A percentile compares a stretch with the other conserved stretches of the same genome.
Conservation (phyloP, 108 stramenopile species). For the Skeletonema grethae region DNA sequence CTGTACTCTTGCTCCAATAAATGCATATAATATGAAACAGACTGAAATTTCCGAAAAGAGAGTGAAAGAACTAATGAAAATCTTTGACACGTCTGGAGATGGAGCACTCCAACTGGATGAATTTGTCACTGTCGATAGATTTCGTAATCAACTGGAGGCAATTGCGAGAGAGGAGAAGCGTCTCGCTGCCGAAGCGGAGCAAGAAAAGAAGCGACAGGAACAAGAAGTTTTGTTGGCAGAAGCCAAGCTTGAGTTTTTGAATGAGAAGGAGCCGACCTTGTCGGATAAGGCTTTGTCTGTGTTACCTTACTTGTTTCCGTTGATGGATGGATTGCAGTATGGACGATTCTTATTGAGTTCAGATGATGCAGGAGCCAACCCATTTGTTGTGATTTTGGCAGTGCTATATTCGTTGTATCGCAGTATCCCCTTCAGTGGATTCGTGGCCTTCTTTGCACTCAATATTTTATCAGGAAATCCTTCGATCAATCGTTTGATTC, state of each 20-base stretch:
- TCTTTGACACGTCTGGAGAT: slow-evolving; percentile 76
- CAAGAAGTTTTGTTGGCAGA: slow-evolving; percentile 53
- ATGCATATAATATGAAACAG: slow-evolving; percentile 7
- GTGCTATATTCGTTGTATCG: slow-evolving; percentile 70
- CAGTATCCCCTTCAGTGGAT: slow-evolving; percentile 76
- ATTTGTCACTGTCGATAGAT: slow-evolving; percentile 71
- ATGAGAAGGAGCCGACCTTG: slow-evolving; percentile 72
- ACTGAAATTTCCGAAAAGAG: slow-evolving; percentile 72
- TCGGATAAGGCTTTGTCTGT: slow-evolving; percentile 68
- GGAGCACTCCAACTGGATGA: slow-evolving; percentile 80
- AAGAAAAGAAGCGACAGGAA: slow-evolving; percentile 58
- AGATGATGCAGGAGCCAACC: slow-evolving; percentile 73
- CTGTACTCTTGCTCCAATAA: background rate
- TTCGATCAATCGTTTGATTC: slow-evolving; percentile 70
- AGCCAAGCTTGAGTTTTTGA: slow-evolving; percentile 67
- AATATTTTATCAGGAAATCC: slow-evolving; percentile 74
- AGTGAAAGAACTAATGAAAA: slow-evolving; percentile 70
- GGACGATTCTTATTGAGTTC: slow-evolving; percentile 68
- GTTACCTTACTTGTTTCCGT: slow-evolving; percentile 83
- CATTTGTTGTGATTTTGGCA: slow-evolving; percentile 57
- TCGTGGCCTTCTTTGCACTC: slow-evolving; percentile 81
- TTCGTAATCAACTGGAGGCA: slow-evolving; percentile 75
- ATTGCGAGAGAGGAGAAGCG: slow-evolving; percentile 78
- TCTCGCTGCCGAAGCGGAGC: slow-evolving; percentile 55
- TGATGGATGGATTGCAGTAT: slow-evolving; percentile 86